Evolutionary conservation across 106 monocot genomes (phyloP), one percentile per base, ranked within the genome.

Genomic region (Phalaenopsis aphrodite): DNA sequence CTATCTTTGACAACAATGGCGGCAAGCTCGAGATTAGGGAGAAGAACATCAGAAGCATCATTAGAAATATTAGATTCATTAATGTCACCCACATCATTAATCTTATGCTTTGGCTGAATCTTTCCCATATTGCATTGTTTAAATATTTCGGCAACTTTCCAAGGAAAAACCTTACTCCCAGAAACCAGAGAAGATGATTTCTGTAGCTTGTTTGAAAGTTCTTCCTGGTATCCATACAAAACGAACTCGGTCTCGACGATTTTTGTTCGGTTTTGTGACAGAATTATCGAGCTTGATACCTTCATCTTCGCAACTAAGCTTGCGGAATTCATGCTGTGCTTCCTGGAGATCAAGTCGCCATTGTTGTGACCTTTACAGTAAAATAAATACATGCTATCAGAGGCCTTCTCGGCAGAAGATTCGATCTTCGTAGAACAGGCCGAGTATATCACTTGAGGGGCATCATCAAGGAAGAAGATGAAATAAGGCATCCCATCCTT

Each of bases 241-340:
- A 96, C 91, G 85, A 90, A 96, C 69, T 94, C 90, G 4, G 87
- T 88, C 84, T 96, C 90, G 6, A 80, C 17, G 68, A 77, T 37
- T 84, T 78, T 87, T 5, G 78, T 79, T 11, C 75, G 41, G 55
- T 84, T 77, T 11, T 81, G 57, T 55, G 86, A 76, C 18, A 93
- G 74, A 79, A 86, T 18, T 37, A 91, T 45, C 81, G 88, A 87
- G 73, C 84, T 92, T 17, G 87, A 84, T 30, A 94, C 93, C 83
- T 88, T 87, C 96, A 96, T 96, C 82, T 86, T 88, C 49, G 88
- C 96, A 67, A 91, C 81, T 65, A 84, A 67, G 42, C 83, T 74
- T 36, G 61, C 78, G 43, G 66, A 16, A 41, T 71, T 78, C 46
- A 42, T 81, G 18, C 42, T 8, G 8, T 24, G 8, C 16, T 39